Evolutionary conservation across 805 yeast species (phyloP).

Genomic region (Candida sphagnicola): DNA sequence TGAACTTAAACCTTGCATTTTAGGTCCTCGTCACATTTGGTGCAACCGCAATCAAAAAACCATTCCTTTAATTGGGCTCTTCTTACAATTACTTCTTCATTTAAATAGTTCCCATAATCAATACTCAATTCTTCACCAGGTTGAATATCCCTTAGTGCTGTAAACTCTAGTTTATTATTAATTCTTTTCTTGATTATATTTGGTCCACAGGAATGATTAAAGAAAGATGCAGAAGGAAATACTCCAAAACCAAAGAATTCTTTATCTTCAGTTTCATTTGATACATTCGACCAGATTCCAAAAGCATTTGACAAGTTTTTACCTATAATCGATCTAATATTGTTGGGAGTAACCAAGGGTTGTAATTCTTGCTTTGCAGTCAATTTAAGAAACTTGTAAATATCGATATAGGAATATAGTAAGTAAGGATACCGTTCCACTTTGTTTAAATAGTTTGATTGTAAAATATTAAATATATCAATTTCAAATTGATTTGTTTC

Average conservation of each 20-base stretch:
- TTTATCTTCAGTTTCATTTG: conserved; percentile 37
- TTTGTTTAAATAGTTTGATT: conserved; percentile 49
- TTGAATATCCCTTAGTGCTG: conserved; percentile 34
- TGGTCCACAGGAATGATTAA: conserved; percentile 66
- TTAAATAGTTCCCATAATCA: conserved; percentile 51
- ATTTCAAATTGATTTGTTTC: conserved; percentile 15
- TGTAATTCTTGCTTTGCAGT: conserved; percentile 33
- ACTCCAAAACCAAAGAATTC: conserved; percentile 60
- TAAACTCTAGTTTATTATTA: conserved; percentile 39
- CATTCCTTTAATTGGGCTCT: conserved; percentile 44
- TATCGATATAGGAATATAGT: conserved; percentile 41
- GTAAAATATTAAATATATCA: conserved; percentile 37
- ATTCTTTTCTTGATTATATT: conserved; percentile 45
- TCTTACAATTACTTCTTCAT: conserved; percentile 39
- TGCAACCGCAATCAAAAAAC: conserved; percentile 58
- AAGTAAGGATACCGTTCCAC: conserved; percentile 44
- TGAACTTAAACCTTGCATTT: conserved; percentile 1
- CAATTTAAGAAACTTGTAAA: conserved; percentile 45
- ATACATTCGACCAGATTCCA: conserved; percentile 56
- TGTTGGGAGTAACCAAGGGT: conserved; percentile 30
- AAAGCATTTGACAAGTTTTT: conserved; percentile 64
- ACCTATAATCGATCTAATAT: conserved; percentile 49
- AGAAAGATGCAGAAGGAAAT: conserved; percentile 60
- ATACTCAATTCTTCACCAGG: conserved; percentile 53
- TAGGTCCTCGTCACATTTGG: conserved; percentile 34